A percentile compares a stretch with the other conserved stretches of the same genome.
These are phyloP conservation scores for Gliomastix tumulicola DNA, from an alignment of 2,329 filamentous ascomycete species.

Conservation along the genomic window DNA sequence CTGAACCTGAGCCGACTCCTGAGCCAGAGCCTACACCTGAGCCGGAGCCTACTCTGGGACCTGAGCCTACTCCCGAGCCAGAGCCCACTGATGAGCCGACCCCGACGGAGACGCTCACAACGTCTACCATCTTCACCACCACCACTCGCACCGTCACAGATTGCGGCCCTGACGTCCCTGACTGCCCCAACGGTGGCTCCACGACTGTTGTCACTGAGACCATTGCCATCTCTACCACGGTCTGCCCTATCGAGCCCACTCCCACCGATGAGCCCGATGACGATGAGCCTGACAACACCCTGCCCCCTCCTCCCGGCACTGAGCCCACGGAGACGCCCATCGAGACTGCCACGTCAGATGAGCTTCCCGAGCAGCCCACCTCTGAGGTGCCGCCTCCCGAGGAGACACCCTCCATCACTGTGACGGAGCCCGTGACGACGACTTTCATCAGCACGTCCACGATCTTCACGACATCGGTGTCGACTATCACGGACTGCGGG, in stretches of 20 bases:
- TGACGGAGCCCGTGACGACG: too few relatives aligned
- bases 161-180: conserved; percentile 33
- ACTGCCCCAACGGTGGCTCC: conserved; percentile 38
- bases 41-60: too few relatives aligned
- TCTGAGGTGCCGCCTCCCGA: too few relatives aligned
- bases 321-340: too few relatives aligned
- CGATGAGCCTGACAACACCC: conserved; percentile 4
- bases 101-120: too few relatives aligned
- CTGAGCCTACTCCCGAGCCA: conserved; percentile 5
- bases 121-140: conserved; percentile 44
- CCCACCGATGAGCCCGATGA: conserved; percentile 21
- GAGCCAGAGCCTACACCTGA: conserved; percentile 4
- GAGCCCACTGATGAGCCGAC: too few relatives aligned
- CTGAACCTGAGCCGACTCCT: too few relatives aligned
- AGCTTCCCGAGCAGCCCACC: conserved; percentile 11
- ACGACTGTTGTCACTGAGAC: conserved; percentile 43
- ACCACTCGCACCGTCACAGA: conserved; percentile 40
- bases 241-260: conserved; percentile 42
- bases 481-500: neutral
- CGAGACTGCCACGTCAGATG: conserved; percentile 14
- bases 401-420: too few relatives aligned
- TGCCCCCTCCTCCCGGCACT: too few relatives aligned
- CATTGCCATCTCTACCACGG: conserved; percentile 49
- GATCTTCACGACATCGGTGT: neutral
- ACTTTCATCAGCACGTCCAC: neutral